Evolutionary conservation across 2,329 filamentous ascomycete genomes (phyloP), one percentile per base, ranked within the genome.

Genomic region (Pseudofabraea citricarpa): DNA sequence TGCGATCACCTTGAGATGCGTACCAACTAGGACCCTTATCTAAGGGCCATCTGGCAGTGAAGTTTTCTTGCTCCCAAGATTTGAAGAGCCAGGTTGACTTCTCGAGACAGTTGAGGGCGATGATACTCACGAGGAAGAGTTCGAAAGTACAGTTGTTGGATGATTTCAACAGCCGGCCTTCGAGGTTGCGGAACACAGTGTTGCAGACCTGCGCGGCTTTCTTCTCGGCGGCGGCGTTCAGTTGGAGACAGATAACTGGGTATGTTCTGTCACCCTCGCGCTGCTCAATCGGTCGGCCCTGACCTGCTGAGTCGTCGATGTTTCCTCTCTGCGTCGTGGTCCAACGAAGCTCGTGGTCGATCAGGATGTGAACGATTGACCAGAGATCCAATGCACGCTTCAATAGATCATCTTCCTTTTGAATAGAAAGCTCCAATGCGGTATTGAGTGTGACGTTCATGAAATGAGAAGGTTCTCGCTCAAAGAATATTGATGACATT

Each of bases 11-110:
- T 51, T 83, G 79, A 43, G 73, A 70, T 1, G 76, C 75, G 55
- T 77, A 84, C 40, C 68, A 67, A 39, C 67, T 64, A 0, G 80
- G 80, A 6, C 74, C 73, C 46, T 71, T 70, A 27, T 79, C 76
- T 3, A 84, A 66, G 4, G 81, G 81, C 80, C 80, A 84, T 2
- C 75, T 71, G 20, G 53, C 47, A 31, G 58, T 52, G 29, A 82
- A 70, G 39, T 75, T 74, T 43, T 78, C 72, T 56, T 83, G 76
- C 53, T 83, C 79, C 79, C 79, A 85, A 2, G 77, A 79, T 49
- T 82, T 81, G 64, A 83, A 83, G 1, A 77, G 75, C 81, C 80
- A 85, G 0, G 79, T 83, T 0, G 78, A 79, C 63, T 83, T 84
- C 57, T 85, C 81, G 12, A 83, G 69, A 51, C 78, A 82, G 55